These are phyloP conservation scores for Schizochytrium sp. DNA, from an alignment of 108 stramenopile genomes.

Conservation along the genomic window DNA sequence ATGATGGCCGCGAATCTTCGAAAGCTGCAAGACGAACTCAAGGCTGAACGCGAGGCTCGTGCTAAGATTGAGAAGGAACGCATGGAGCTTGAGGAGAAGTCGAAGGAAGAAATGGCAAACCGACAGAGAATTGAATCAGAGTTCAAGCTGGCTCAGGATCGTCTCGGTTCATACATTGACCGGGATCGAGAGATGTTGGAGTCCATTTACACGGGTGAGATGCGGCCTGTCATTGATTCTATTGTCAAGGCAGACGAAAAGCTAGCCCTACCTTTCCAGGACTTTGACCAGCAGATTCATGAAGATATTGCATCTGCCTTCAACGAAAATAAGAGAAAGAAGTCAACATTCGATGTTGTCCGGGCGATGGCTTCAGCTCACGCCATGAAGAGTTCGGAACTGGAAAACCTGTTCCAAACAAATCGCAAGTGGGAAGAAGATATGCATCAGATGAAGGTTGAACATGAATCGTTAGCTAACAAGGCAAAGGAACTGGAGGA, in stretches of 20 bases:
- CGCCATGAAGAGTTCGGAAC: constrained; percentile 12
- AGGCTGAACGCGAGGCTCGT: not conserved
- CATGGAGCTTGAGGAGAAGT: not conserved
- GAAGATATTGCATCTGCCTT: not conserved
- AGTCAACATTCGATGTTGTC: not conserved
- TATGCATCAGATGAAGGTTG: not conserved
- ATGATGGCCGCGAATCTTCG: not conserved
- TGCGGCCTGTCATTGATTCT: not conserved
- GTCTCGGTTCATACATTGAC: not conserved
- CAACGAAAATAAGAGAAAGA: not conserved
- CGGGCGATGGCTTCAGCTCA: not conserved
- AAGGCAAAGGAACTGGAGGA: not conserved
- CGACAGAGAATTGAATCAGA: not conserved
- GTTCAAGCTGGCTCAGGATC: not conserved
- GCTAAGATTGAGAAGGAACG: not conserved
- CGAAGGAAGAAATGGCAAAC: not conserved
- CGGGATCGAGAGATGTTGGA: not conserved
- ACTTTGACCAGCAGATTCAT: not conserved
- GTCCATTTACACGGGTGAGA: not conserved
- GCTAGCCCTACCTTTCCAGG: too few species aligned
- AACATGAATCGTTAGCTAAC: not conserved
- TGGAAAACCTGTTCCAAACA: not conserved
- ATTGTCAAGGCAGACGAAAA: not conserved
- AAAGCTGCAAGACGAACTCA: not conserved
- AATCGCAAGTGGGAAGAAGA: not conserved